Percentiles rank a stretch among this genome's conserved stretches.
Evolutionary conservation across 2,329 filamentous ascomycete species (phyloP).

Genomic region (Cladosporium velox): DNA sequence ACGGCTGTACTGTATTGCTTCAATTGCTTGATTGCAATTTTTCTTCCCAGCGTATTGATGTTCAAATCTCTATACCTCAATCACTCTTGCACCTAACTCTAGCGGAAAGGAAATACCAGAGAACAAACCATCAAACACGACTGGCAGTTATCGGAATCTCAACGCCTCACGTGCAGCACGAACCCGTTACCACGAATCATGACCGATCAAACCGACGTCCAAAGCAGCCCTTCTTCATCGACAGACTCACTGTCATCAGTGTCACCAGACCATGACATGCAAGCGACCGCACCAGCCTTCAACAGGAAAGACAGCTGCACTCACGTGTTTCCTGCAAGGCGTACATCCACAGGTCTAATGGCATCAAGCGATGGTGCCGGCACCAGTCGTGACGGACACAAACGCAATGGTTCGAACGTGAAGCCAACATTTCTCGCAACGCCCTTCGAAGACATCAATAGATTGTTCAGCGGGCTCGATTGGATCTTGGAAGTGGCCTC

Average conservation of each 20-base stretch:
- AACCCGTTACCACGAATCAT: not conserved
- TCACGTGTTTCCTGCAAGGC: not conserved
- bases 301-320: not conserved
- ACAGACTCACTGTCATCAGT: not conserved
- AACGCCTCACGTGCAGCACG: not conserved
- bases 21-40: not conserved
- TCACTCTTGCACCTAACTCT: not conserved
- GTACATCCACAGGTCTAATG: not conserved
- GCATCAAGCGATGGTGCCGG: not conserved
- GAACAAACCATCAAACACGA: not conserved
- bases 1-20: not conserved
- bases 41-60: not conserved
- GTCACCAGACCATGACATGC: not conserved
- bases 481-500: conserved; percentile 1
- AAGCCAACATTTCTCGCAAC: not conserved
- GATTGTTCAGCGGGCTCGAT: not conserved
- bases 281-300: not conserved
- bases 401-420: not conserved
- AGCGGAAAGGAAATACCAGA: not conserved
- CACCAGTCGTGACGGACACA: not conserved
- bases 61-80: not conserved
- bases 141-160: not conserved
- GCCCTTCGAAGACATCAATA: not conserved
- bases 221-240: not conserved
- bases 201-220: not conserved